Percentiles rank a stretch among this genome's conserved stretches.
phyloP scores from a whole-genome alignment of 177 flowering plant species.

The Tripterygium wilfordii region DNA sequence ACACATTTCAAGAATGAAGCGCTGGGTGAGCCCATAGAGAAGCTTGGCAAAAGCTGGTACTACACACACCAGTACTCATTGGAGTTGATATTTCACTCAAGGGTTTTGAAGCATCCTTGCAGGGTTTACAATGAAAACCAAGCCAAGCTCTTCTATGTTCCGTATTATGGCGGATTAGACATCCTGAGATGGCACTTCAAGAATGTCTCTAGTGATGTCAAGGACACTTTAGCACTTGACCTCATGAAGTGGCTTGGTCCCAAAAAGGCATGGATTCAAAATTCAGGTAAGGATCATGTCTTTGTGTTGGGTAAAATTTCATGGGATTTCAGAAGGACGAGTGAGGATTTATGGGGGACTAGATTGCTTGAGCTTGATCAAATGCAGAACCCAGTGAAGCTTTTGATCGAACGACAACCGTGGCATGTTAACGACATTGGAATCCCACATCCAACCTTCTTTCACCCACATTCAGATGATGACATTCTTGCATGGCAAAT shows the following conservation, averaged over 20 bases:
- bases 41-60: conserved; percentile 66
- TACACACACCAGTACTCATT: conserved; percentile 62
- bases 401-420: conserved; percentile 71
- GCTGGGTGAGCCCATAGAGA: conserved; percentile 42
- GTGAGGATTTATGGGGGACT: conserved; percentile 49
- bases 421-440: conserved; percentile 76
- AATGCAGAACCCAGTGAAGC: conserved; percentile 69
- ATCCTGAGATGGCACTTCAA: conserved; percentile 77
- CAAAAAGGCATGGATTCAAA: conserved; percentile 41
- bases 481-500: conserved; percentile 58
- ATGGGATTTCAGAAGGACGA: conserved; percentile 67
- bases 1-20: conserved; percentile 45
- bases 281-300: conserved; percentile 65
- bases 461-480: conserved; percentile 65
- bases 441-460: conserved; percentile 71
- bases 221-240: conserved; percentile 49
- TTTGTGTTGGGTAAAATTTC: conserved; percentile 76
- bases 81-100: conserved; percentile 66
- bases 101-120: conserved; percentile 67
- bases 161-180: conserved; percentile 70
- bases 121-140: conserved; percentile 46
- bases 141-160: conserved; percentile 77
- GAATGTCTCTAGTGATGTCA: conserved; percentile 46
- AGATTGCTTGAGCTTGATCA: conserved; percentile 47
- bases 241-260: conserved; percentile 53